phyloP scores from a whole-genome alignment of 805 yeast species.

The Zygotorulaspora chibaensis region DNA sequence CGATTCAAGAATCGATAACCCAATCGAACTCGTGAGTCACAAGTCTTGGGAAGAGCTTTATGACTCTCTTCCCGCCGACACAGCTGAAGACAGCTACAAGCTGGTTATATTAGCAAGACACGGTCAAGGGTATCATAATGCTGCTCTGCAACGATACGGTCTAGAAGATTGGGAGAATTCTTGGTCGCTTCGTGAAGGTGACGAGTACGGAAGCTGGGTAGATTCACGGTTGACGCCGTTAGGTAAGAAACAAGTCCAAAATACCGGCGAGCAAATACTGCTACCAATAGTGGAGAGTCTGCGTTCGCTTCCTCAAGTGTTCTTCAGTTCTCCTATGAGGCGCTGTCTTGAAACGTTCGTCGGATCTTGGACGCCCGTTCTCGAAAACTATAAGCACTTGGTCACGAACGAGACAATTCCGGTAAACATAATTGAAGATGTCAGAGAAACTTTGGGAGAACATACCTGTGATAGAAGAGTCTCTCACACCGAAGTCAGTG shows the following conservation, averaged over 20 bases:
- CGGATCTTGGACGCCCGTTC: conserved; percentile 51
- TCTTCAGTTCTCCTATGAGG: conserved; percentile 60
- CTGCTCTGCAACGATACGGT: conserved; percentile 52
- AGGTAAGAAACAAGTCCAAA: conserved; percentile 55
- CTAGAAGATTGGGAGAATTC: conserved; percentile 51
- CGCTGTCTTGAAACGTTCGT: conserved; percentile 56
- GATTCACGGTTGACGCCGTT: conserved; percentile 53
- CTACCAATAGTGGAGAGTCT: conserved; percentile 33
- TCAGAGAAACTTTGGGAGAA: conserved; percentile 58
- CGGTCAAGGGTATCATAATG: conserved; percentile 67
- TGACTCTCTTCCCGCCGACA: conserved; percentile 21
- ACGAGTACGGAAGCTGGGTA: conserved; percentile 48
- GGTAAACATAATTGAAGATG: conserved; percentile 39
- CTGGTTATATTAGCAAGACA: conserved; percentile 43
- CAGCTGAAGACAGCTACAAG: conserved; percentile 19
- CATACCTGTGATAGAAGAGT: conserved; percentile 58
- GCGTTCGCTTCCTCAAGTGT: conserved; percentile 52
- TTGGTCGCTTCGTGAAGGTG: conserved; percentile 50
- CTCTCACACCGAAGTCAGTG: conserved; percentile 16
- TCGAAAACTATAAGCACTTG: conserved; percentile 31
- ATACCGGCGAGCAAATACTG: conserved; percentile 32
- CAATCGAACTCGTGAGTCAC: conserved; percentile 16
- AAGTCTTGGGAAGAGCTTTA: conserved; percentile 22
- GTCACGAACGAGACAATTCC: conserved; percentile 6
- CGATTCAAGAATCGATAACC: conserved; percentile 19